phyloP scores from a whole-genome alignment of 2,329 filamentous ascomycete genomes.

The Beauveria sp. region DNA sequence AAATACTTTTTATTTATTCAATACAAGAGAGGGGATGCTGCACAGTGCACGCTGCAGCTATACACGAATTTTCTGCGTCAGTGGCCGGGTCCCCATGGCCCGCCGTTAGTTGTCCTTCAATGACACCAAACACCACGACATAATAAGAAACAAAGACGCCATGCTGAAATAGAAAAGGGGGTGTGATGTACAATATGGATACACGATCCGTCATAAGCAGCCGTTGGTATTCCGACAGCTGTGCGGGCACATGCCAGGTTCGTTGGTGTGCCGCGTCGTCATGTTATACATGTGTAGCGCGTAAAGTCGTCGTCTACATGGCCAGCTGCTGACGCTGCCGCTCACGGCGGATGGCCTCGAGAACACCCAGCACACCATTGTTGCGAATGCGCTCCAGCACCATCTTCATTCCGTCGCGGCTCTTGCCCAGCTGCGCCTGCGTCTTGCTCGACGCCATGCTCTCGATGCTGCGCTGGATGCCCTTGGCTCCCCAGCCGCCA shows the following conservation, averaged over 20 bases:
- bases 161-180: constrained; percentile 25
- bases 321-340: constrained; percentile 25
- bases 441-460: constrained; percentile 70
- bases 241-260: constrained; percentile 6
- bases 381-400: constrained; percentile 63
- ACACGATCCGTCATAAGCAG: constrained; percentile 15
- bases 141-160: constrained; percentile 26
- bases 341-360: constrained; percentile 45
- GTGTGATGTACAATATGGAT: constrained; percentile 25
- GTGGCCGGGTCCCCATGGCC: constrained; percentile 13
- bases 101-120: neutral
- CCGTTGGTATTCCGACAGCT: neutral
- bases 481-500: constrained; percentile 55
- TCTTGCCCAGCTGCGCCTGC: constrained; percentile 69
- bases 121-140: constrained; percentile 7
- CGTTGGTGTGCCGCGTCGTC: neutral
- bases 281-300: constrained; percentile 4
- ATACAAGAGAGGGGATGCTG: constrained; percentile 35
- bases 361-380: constrained; percentile 49
- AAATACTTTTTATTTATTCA: constrained; percentile 15
- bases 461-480: constrained; percentile 75
- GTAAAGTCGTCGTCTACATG: neutral
- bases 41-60: constrained; percentile 20
- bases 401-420: constrained; percentile 74
- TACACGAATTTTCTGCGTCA: constrained; percentile 15